Percentiles rank a stretch among this genome's conserved stretches.
Conservation (phyloP, 108 stramenopile genomes). For the Pseudonitzschia pungens region DNA sequence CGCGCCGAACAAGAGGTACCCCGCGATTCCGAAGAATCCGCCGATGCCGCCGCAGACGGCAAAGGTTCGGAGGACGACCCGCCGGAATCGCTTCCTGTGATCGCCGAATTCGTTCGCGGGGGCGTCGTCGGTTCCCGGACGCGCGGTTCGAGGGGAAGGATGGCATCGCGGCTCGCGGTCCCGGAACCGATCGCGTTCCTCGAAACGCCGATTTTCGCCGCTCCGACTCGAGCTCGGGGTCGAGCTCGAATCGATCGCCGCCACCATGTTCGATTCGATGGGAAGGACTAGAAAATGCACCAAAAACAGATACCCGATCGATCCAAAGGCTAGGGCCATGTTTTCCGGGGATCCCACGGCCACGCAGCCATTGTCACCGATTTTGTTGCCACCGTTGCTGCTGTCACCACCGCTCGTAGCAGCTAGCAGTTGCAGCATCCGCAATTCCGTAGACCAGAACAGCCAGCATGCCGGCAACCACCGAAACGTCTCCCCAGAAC, state of each 20-base stretch:
- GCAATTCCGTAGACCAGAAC: conserved; percentile 24
- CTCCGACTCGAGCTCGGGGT: background rate
- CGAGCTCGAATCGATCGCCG: too few species aligned
- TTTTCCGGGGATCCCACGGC: conserved; percentile 26
- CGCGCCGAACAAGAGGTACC: conserved; percentile 32
- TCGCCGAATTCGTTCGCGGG: conserved; percentile 3
- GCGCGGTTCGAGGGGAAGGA: too few species aligned
- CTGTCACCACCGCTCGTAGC: background rate
- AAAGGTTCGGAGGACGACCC: conserved; percentile 22
- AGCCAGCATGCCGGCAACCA: conserved; percentile 27
- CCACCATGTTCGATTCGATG: conserved; percentile 39
- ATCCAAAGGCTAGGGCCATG: conserved; percentile 36
- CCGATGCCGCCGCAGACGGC: conserved; percentile 20
- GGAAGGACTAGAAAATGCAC: conserved; percentile 36
- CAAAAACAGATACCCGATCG: conserved; percentile 37
- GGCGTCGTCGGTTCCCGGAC: too few species aligned
- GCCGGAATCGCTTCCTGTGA: conserved; percentile 12
- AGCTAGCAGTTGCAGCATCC: background rate
- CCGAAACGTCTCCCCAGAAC: conserved; percentile 24
- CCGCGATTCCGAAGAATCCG: conserved; percentile 27
- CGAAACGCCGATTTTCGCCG: background rate
- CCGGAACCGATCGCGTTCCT: too few species aligned
- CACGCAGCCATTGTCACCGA: background rate
- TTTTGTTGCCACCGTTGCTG: background rate
- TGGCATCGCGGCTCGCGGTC: too few species aligned